phyloP scores from a whole-genome alignment of 1,139 yeast genomes.

The Casaregolazyma suthepensis region DNA sequence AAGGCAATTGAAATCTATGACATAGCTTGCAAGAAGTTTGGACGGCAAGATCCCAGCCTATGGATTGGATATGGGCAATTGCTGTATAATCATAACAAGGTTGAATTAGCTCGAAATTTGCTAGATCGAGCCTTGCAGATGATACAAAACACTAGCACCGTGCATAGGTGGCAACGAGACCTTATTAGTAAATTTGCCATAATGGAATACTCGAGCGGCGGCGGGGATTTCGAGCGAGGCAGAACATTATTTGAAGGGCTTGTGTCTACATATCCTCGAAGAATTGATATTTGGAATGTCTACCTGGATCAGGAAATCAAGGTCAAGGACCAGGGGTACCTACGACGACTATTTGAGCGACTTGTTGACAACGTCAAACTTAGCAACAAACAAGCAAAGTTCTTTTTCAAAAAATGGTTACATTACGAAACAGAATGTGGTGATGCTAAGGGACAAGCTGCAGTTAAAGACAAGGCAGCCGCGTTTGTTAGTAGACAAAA shows the following conservation, averaged over 20 bases:
- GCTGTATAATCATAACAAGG: conserved; percentile 47
- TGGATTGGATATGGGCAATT: conserved; percentile 80
- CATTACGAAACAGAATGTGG: conserved; percentile 63
- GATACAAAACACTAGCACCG: conserved; percentile 46
- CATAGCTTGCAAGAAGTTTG: conserved; percentile 73
- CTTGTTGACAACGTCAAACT: conserved; percentile 53
- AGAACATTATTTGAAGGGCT: conserved; percentile 92
- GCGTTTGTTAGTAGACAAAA: conserved; percentile 48
- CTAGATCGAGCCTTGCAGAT: conserved; percentile 67
- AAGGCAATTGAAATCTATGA: conserved; percentile 67
- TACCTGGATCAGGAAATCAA: conserved; percentile 90
- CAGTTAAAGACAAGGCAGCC: conserved; percentile 87
- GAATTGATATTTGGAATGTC: conserved; percentile 91
- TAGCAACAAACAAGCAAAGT: conserved; percentile 88
- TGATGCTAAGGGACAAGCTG: conserved; percentile 67
- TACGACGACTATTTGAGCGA: conserved; percentile 78
- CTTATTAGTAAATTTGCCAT: conserved; percentile 85
- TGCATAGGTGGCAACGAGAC: conserved; percentile 59
- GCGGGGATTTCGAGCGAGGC: conserved; percentile 82
- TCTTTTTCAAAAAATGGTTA: conserved; percentile 92
- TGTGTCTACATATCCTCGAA: conserved; percentile 81
- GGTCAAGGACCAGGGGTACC: conserved; percentile 51
- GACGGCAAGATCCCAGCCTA: conserved; percentile 50
- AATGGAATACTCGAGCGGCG: conserved; percentile 78
- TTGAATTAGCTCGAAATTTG: conserved; percentile 60